Percentiles rank a stretch among this genome's conserved stretches.
These are phyloP conservation scores for Pinus tabuliformis DNA, from an alignment of 75 land plant species.

Conservation along the genomic window DNA sequence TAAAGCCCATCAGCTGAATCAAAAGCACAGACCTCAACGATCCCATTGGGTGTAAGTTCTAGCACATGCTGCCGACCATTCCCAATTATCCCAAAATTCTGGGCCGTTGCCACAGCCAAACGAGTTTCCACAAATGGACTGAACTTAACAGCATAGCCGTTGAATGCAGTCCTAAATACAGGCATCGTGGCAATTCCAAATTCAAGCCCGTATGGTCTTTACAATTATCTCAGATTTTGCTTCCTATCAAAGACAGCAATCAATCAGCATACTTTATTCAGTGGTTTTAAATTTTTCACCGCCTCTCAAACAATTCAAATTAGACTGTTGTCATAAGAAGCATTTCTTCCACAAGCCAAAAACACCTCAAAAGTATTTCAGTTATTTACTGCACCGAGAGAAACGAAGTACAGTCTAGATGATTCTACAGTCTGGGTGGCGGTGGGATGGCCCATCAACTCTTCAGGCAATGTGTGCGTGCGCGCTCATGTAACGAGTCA, in stretches of 20 bases:
- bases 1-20: conserved; percentile 90
- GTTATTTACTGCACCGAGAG: too few relatives aligned
- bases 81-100: conserved; percentile 96
- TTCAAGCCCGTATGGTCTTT: not conserved
- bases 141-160: conserved; percentile 91
- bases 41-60: conserved; percentile 52
- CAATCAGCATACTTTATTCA: too few relatives aligned
- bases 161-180: conserved; percentile 86
- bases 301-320: too few relatives aligned
- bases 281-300: too few relatives aligned
- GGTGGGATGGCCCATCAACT: too few relatives aligned
- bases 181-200: conserved; percentile 48
- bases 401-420: too few relatives aligned
- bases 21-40: conserved; percentile 55
- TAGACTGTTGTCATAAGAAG: too few relatives aligned
- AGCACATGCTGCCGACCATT: conserved; percentile 92
- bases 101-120: conserved; percentile 87
- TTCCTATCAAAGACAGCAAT: not conserved
- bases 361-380: too few relatives aligned
- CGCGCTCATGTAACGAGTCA: too few relatives aligned
- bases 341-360: too few relatives aligned
- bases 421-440: too few relatives aligned
- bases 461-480: too few relatives aligned
- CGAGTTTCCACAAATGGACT: conserved; percentile 91
- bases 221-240: not conserved